Evolutionary conservation across 169 alveolate genomes (phyloP).

Genomic region (Cryptosporidium baileyi): DNA sequence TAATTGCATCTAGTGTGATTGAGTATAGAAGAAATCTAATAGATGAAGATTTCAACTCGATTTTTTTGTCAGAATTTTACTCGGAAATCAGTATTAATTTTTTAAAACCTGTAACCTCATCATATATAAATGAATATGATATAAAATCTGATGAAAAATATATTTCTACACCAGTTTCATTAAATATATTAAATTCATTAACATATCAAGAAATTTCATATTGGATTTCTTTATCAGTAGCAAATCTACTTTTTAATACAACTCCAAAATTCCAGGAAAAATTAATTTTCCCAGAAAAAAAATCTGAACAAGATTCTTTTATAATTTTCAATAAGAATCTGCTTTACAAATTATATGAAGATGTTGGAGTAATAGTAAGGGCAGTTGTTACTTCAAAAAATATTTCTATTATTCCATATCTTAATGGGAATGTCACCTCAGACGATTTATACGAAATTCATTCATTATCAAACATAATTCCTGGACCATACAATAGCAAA

Average conservation of each 20-base stretch:
- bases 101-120: slow-evolving; percentile 18
- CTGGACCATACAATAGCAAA: neutral
- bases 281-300: slow-evolving; percentile 16
- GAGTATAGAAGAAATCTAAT: neutral
- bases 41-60: neutral
- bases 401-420: neutral
- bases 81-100: slow-evolving; percentile 7
- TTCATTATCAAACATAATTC: neutral
- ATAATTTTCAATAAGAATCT: slow-evolving; percentile 29
- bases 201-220: slow-evolving; percentile 16
- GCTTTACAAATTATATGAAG: neutral
- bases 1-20: neutral
- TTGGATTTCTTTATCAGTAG: slow-evolving; percentile 25
- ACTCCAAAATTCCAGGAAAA: slow-evolving; percentile 8
- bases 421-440: neutral
- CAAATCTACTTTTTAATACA: slow-evolving; percentile 1
- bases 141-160: neutral
- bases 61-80: slow-evolving; percentile 31
- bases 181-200: slow-evolving; percentile 1
- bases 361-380: slow-evolving; percentile 8
- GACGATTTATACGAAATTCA: slow-evolving; percentile 4
- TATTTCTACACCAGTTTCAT: neutral
- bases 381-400: slow-evolving; percentile 19
- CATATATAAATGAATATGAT: neutral
- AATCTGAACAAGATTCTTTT: neutral